Evolutionary conservation across 495 filamentous ascomycete species (phyloP).

Genomic region (Staphylotrichum tortipilum): DNA sequence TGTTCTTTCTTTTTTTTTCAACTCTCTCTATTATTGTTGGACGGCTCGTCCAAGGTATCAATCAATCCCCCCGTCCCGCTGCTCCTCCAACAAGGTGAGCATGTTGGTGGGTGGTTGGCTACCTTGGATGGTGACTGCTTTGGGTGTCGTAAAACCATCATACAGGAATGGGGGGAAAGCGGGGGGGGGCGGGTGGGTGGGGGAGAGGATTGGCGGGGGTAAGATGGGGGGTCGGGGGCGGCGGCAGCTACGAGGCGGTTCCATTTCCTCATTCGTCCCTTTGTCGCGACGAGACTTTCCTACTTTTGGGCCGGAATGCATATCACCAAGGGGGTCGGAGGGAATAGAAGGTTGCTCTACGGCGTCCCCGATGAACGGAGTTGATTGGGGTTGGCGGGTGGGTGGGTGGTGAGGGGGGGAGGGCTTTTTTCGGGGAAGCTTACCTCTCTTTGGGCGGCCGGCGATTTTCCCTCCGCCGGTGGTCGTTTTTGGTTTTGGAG

Average conservation of each 20-base stretch:
- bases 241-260: too few relatives aligned
- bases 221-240: too few relatives aligned
- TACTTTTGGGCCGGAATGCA: not conserved
- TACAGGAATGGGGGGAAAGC: not conserved
- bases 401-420: too few relatives aligned
- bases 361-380: not conserved
- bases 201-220: not conserved
- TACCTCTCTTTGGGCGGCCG: not conserved
- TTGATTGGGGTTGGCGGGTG: not conserved
- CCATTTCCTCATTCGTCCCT: not conserved
- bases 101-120: too few relatives aligned
- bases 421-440: not conserved
- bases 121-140: too few relatives aligned
- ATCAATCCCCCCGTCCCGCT: not conserved
- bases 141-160: not conserved
- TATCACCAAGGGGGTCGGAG: not conserved
- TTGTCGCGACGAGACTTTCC: not conserved
- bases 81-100: too few relatives aligned
- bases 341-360: conserved; percentile 3
- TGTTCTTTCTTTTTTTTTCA: not conserved
- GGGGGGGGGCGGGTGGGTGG: too few relatives aligned
- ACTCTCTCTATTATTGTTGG: too few relatives aligned
- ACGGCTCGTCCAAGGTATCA: not conserved
- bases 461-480: not conserved
- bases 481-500: not conserved